Evolutionary conservation across 2,329 filamentous ascomycete species (phyloP).

Genomic region (Nemania sp.): DNA sequence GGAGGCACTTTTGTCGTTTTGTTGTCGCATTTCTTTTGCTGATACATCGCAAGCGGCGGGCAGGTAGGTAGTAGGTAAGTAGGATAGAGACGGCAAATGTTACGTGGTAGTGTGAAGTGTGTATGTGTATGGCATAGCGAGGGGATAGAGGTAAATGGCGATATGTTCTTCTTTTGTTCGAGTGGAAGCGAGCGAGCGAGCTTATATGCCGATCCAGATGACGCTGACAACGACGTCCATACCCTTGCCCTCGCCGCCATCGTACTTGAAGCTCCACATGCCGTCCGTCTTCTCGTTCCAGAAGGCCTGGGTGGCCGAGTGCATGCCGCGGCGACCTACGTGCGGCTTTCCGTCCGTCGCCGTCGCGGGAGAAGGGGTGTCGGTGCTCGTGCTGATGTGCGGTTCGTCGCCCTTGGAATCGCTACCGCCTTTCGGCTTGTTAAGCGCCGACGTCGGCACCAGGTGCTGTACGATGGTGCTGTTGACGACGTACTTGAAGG

Average conservation of each 20-base stretch:
- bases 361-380: slow-evolving; percentile 55
- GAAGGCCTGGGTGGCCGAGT: slow-evolving; percentile 85
- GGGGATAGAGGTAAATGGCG: neutral
- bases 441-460: slow-evolving; percentile 73
- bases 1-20: neutral
- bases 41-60: neutral
- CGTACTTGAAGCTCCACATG: slow-evolving; percentile 91
- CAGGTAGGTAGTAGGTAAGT: neutral
- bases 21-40: neutral
- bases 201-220: slow-evolving; percentile 80
- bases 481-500: slow-evolving; percentile 96
- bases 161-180: neutral
- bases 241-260: slow-evolving; percentile 73
- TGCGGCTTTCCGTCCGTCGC: slow-evolving; percentile 73
- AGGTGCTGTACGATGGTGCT: slow-evolving; percentile 98
- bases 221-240: slow-evolving; percentile 78
- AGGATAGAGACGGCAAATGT: slow-evolving; percentile 2
- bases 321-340: slow-evolving; percentile 89
- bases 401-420: slow-evolving; percentile 62
- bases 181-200: neutral
- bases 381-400: slow-evolving; percentile 67
- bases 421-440: slow-evolving; percentile 67
- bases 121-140: no score
- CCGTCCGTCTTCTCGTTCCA: slow-evolving; percentile 93
- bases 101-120: neutral